Base-by-base conservation (phyloP, 805 yeast species). In the Kuraishia floccosa region DNA sequence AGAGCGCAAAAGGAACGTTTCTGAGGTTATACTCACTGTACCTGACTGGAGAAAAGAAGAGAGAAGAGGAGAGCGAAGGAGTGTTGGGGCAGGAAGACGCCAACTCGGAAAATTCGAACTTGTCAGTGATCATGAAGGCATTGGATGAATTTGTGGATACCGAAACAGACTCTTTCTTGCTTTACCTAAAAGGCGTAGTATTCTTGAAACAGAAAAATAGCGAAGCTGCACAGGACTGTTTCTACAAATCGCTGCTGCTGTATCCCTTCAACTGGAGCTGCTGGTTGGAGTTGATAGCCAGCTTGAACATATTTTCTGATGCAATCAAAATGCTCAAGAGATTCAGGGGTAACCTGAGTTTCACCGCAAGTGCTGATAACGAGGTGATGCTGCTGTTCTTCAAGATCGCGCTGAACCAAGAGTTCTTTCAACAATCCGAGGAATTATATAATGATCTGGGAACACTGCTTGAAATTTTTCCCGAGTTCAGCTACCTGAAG, bases 201-300 rank as follows among this genome's bases (percentile, higher is more conserved):
- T 58, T 76, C 28, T 56, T 74, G 32, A 76, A 72, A 41, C 77
- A 77, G 42, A 74, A 75, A 30, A 74, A 78, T 39, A 54, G 55
- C n/a, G 40, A 56, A 2, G 49, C 58, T 22, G 96, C 96, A 0
- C 74, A 77, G 35, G 60, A 66, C 16, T 58, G 60, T 27, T 63
- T 87, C 20, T 59, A 74, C 19, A 63, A 63, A 28, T 78, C 96
- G 1, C 47, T 89, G 10, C 58, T 65, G 16, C 30, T 65, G 18
- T 85, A 77, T 42, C 94, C 96, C 0, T 81, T 66, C 50, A 89
- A 89, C 50, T 91, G 98, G 98, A 71, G 87, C 33, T 80, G 91
- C 35, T 91, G 96, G 96, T 64, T 68, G 35, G 96, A 89, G 47
- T 59, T 91, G 24, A 57, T 74, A 9, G 58, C 72, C 4, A 72